Base-by-base conservation (phyloP, 805 yeast species). In the Lachancea nothofagi region DNA sequence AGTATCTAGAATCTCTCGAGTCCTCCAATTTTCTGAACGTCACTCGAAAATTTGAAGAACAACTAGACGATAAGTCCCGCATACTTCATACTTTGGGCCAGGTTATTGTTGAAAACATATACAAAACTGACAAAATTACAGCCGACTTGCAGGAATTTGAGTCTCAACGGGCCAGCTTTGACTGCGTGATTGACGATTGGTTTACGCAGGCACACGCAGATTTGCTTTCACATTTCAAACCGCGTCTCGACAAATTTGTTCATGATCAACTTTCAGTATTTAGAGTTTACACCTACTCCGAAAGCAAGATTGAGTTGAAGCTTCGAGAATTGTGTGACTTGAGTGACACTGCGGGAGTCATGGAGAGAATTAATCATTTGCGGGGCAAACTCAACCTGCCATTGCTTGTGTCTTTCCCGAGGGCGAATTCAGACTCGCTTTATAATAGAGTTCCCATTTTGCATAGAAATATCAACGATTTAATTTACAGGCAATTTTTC, bases 261-360 rank as follows among this genome's bases (percentile, higher is more conserved):
- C 43, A 43, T 12, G 47, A 43, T 6, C 56, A 61, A 14, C 43
- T 62, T 7, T 47, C 62, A 3, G 49, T 64, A 50, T 55, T 59
- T 60, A 61, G 51, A 46, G 36, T 63, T 12, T 62, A 62, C 46
- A 45, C 54, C 8, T 51, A 55, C 29, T 56, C 57, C 17, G 65
- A 62, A 29, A 41, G 47, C 42, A 59, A 53, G 30, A 43, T 61
- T 14, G 55, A 54, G 30, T 46, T 47, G 31, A 48, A 53, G 14
- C 31, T 63, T 2, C 48, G 53, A 13, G 50, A 52, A 25, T 48
- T 61, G 56, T 42, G 61, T 9, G 46, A 54, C 18, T 38, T 48
- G 2, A 55, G 46, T 5, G 29, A 42, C 13, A 37, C 54, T 5
- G 35, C 61, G 35, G 47, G 52, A 14, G 52, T 64, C 25, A 34